These are phyloP conservation scores for Penicillium sumatraense DNA, from an alignment of 2,329 filamentous ascomycete species.

Conservation along the genomic window DNA sequence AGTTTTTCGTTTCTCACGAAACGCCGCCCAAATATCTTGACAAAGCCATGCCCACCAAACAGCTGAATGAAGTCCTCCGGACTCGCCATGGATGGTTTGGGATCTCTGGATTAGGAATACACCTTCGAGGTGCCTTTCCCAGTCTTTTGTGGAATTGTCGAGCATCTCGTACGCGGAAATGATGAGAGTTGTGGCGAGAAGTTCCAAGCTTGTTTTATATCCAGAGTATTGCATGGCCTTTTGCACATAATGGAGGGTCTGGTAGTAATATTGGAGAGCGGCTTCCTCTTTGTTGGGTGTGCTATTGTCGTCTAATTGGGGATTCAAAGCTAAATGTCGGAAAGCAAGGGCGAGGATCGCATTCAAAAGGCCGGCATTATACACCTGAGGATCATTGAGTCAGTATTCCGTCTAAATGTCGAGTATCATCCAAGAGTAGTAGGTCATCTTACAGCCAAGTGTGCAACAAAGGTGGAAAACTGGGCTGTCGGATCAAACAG, in stretches of 20 bases:
- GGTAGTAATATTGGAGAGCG: constrained; percentile 33
- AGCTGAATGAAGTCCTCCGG: constrained; percentile 29
- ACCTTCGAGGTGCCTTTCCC: constrained; percentile 34
- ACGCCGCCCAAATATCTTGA: constrained; percentile 38
- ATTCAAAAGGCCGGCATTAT: constrained; percentile 32
- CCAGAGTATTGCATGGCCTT: constrained; percentile 31
- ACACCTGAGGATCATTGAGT: no score
- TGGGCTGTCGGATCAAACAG: constrained; percentile 28
- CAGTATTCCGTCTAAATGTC: background rate
- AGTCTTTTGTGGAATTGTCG: constrained; percentile 33
- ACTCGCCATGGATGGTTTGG: constrained; percentile 33
- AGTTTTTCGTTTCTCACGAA: constrained; percentile 32
- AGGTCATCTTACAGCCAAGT: constrained; percentile 18
- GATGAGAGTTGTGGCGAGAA: constrained; percentile 31
- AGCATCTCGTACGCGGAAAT: constrained; percentile 37
- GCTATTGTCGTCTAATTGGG: constrained; percentile 11
- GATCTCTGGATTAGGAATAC: constrained; percentile 35
- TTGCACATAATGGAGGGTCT: constrained; percentile 34
- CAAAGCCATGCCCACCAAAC: constrained; percentile 39
- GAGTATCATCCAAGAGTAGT: constrained; percentile 1
- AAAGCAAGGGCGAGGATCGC: constrained; percentile 32
- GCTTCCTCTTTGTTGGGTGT: constrained; percentile 14
- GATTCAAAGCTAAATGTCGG: constrained; percentile 26
- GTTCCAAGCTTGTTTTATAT: constrained; percentile 31
- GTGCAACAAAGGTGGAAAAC: constrained; percentile 25